Evolutionary conservation across 1,284 basidiomycete species (phyloP).

Genomic region (Sanghuangporus baumii): DNA sequence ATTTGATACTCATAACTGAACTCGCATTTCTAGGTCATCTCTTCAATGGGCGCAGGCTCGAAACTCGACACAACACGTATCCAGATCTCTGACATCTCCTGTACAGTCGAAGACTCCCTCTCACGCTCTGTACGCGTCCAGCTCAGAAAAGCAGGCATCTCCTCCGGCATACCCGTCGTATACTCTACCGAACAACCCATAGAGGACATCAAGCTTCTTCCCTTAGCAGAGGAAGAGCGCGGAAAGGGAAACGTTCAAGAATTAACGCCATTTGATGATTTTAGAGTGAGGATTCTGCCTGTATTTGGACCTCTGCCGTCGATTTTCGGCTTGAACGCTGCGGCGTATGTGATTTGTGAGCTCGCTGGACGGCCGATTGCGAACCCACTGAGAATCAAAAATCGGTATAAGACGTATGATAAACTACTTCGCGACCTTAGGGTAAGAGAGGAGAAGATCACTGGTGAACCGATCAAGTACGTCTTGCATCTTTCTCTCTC

Average conservation of each 20-base stretch:
- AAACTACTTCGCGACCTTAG: constrained; percentile 73
- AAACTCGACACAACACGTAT: constrained; percentile 94
- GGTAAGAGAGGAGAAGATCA: constrained; percentile 62
- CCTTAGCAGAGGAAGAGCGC: constrained; percentile 90
- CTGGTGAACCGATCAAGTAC: constrained; percentile 51
- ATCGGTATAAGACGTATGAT: constrained; percentile 80
- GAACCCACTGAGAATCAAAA: constrained; percentile 80
- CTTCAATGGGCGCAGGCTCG: constrained; percentile 97
- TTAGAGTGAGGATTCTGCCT: constrained; percentile 86
- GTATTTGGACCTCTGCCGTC: constrained; percentile 83
- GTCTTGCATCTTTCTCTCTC: constrained; percentile 4
- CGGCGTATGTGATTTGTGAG: constrained; percentile 82
- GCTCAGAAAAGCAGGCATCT: constrained; percentile 65
- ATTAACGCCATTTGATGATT: constrained; percentile 89
- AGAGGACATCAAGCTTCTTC: constrained; percentile 79
- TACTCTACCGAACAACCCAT: constrained; percentile 94
- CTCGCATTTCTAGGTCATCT: constrained; percentile 63
- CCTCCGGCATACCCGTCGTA: constrained; percentile 84
- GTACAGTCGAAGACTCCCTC: constrained; percentile 92
- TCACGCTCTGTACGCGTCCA: constrained; percentile 85
- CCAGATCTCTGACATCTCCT: constrained; percentile 93
- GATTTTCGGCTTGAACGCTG: constrained; percentile 84
- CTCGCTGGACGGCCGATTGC: constrained; percentile 77
- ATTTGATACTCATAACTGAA: background rate
- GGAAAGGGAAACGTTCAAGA: constrained; percentile 88